A percentile compares a stretch with the other conserved stretches of the same genome.
Evolutionary conservation across 1,139 yeast genomes (phyloP).

Genomic region (Debaryomyces udenii): DNA sequence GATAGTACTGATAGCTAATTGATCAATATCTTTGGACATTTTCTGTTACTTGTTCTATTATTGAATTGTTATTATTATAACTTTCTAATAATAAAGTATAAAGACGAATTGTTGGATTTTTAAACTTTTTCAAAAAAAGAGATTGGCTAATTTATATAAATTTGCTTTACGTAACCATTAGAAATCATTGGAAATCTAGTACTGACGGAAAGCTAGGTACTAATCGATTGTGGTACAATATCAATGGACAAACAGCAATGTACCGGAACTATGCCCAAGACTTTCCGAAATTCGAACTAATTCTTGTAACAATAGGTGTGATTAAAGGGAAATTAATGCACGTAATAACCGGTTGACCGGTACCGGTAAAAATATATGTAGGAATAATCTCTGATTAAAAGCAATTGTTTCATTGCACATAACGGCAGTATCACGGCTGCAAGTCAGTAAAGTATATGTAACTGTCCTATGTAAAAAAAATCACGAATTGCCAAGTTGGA

Average conservation of each 20-base stretch:
- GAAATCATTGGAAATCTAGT: conserved; percentile 6
- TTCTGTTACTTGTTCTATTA: conserved; percentile 4
- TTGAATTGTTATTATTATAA: conserved; percentile 2
- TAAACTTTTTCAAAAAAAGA: conserved; percentile 1
- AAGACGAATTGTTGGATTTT: conserved; percentile 1
- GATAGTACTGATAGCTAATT: conserved; percentile 81
- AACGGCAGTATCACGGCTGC: not conserved
- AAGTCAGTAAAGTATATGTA: not conserved
- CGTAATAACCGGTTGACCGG: conserved; percentile 5
- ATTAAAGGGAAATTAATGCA: not conserved
- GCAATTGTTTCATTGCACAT: too few relatives aligned
- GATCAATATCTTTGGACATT: conserved; percentile 56
- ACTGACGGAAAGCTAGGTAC: conserved; percentile 7
- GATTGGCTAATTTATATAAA: conserved; percentile 7
- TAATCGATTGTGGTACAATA: conserved; percentile 1
- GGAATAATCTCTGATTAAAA: not conserved
- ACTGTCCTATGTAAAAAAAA: too few relatives aligned
- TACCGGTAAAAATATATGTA: conserved; percentile 1
- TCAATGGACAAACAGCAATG: conserved; percentile 5
- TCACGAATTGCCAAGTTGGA: too few relatives aligned
- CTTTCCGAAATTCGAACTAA: conserved; percentile 4
- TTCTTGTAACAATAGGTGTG: not conserved
- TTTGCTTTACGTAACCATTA: conserved; percentile 7
- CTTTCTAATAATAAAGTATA: conserved; percentile 6
- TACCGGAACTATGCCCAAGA: conserved; percentile 1